These are phyloP conservation scores for Wickerhamiella occidentalis DNA, from an alignment of 805 yeast species.

Conservation along the genomic window DNA sequence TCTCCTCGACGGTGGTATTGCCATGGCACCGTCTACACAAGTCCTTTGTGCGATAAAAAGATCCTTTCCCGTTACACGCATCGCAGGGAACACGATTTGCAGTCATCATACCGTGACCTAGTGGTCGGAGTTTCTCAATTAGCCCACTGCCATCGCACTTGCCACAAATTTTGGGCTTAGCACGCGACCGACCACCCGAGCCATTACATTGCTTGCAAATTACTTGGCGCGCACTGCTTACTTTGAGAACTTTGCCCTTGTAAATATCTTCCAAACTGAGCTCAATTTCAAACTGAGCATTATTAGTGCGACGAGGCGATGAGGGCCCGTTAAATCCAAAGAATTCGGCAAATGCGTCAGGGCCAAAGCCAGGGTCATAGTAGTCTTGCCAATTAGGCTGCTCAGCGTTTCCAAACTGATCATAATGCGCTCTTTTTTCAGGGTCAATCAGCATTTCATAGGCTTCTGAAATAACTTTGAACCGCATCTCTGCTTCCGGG, in stretches of 20 bases:
- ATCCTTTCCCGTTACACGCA: constrained; percentile 62
- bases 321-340: constrained; percentile 32
- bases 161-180: constrained; percentile 45
- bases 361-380: constrained; percentile 37
- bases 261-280: constrained; percentile 71
- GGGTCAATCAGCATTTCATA: constrained; percentile 72
- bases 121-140: constrained; percentile 44
- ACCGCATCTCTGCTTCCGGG: constrained; percentile 58
- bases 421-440: constrained; percentile 28
- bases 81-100: constrained; percentile 50
- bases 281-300: constrained; percentile 53
- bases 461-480: constrained; percentile 77
- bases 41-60: constrained; percentile 48
- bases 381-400: constrained; percentile 31
- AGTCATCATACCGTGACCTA: constrained; percentile 67
- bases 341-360: constrained; percentile 70
- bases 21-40: constrained; percentile 71
- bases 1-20: constrained; percentile 44
- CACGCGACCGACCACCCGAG: constrained; percentile 54
- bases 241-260: constrained; percentile 74
- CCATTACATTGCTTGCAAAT: constrained; percentile 69
- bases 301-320: constrained; percentile 38
- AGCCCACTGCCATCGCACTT: constrained; percentile 65
- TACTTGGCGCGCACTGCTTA: constrained; percentile 57
- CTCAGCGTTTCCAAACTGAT: constrained; percentile 26